Percentiles rank a stretch among this genome's conserved stretches.
phyloP scores from a whole-genome alignment of 805 yeast species.

The Zygoascus tannicola region DNA sequence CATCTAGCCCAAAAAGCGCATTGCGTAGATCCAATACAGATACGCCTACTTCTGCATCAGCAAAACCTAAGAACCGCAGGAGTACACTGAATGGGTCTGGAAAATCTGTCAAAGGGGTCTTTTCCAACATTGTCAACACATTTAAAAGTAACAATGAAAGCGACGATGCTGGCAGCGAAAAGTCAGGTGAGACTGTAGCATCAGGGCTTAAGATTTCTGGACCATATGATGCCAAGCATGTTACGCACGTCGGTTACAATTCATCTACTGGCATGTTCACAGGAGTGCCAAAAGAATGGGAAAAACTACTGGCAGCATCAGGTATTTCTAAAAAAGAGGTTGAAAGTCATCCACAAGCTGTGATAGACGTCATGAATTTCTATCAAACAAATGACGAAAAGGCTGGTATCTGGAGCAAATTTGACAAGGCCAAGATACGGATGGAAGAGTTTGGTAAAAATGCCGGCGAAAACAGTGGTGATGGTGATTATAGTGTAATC shows the following conservation, averaged over 20 bases:
- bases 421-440: conserved; percentile 17
- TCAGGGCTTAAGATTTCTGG: conserved; percentile 55
- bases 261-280: conserved; percentile 75
- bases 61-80: conserved; percentile 11
- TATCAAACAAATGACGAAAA: conserved; percentile 33
- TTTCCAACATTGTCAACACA: conserved; percentile 19
- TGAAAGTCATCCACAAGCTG: conserved; percentile 88
- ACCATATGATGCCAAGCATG: conserved; percentile 84
- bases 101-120: conserved; percentile 18
- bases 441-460: neutral
- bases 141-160: conserved; percentile 11
- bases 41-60: conserved; percentile 6
- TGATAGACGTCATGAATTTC: conserved; percentile 81
- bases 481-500: conserved; percentile 1
- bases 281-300: conserved; percentile 94
- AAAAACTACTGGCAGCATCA: conserved; percentile 65
- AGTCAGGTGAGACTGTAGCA: conserved; percentile 4
- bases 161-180: neutral
- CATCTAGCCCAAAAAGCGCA: conserved; percentile 1
- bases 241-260: conserved; percentile 92
- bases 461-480: neutral
- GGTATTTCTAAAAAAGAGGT: conserved; percentile 86
- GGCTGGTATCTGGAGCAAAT: conserved; percentile 24
- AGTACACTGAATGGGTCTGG: conserved; percentile 15
- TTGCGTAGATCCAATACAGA: conserved; percentile 5